A percentile compares a stretch with the other conserved stretches of the same genome.
Conservation (phyloP, 208 protist species). For the Acanthamoeba culbertsoni region DNA sequence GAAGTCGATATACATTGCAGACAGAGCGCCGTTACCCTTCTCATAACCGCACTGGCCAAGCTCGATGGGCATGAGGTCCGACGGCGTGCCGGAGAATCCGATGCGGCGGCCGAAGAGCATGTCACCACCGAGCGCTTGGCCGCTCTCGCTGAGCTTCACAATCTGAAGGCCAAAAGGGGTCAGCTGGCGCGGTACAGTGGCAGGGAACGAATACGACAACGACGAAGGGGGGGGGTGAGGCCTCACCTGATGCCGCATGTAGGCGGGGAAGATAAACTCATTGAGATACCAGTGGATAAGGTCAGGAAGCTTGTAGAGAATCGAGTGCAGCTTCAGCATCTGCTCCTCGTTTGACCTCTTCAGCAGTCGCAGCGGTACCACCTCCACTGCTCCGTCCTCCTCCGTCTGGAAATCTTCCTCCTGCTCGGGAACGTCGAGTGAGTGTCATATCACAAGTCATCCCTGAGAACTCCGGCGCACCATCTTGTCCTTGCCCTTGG, state of each 20-base stretch:
- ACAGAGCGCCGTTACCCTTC: conserved; percentile 77
- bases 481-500: conserved; percentile 49
- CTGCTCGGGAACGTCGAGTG: neutral
- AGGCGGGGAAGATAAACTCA: conserved; percentile 78
- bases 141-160: conserved; percentile 92
- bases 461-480: no score
- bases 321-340: conserved; percentile 77
- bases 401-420: neutral
- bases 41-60: conserved; percentile 94
- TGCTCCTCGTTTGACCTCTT: conserved; percentile 78
- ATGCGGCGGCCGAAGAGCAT: conserved; percentile 93
- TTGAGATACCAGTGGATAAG: conserved; percentile 71
- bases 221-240: neutral
- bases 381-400: conserved; percentile 46
- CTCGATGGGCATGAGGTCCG: conserved; percentile 92
- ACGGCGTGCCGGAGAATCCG: conserved; percentile 94
- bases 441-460: no score
- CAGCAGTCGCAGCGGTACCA: conserved; percentile 71
- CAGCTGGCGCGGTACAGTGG: neutral
- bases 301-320: conserved; percentile 69
- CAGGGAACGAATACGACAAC: neutral
- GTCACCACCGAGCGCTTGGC: conserved; percentile 91
- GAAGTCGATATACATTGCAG: neutral
- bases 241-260: conserved; percentile 74
- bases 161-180: neutral